Evolutionary conservation across 2,329 filamentous ascomycete species (phyloP), one percentile per base, ranked within the genome.

Genomic region (Trichophyton verrucosum): DNA sequence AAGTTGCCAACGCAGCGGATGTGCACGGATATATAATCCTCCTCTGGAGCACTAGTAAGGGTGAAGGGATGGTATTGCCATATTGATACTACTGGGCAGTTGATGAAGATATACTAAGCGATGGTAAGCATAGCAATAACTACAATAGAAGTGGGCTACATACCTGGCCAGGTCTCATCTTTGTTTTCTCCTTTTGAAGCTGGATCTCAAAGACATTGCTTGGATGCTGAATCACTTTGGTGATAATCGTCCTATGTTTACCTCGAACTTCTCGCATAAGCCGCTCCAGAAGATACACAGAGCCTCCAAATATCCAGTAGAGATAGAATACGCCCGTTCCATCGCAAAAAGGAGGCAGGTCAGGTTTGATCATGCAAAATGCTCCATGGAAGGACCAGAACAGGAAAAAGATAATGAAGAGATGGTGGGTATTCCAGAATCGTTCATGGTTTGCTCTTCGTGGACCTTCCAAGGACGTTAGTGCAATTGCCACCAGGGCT

Each of bases 61-160:
- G 89, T 92, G 73, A 94, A 94, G 0, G 89, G 89, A 68, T 92
- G 89, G 71, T 94, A 92, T 75, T 94, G 89, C 88, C 88, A 94
- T 53, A 94, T 79, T 0, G 88, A 92, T 15, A 94, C 85, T 65
- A 89, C 88, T 0, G 89, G 89, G 71, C 89, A 94, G 78, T 87
- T 92, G 67, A 94, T 80, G 77, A 92, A 92, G 68, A 95, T 92
- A 76, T 94, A 94, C 80, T 80, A 58, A 22, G 11, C 66, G 67
- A 65, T 58, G 13, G 38, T 22, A 46, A 33, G 30, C 56, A 15
- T 38, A 36, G 58, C 24, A n/a, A 22, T 22, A 8, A 17, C 30
- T 9, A 47, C 9, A 27, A 8, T n/a, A 46, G 8, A 49, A 11
- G 1, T 11, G n/a, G 24, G 22, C 22, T 30, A 51, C 47, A 36